Percentiles rank a stretch among this genome's conserved stretches.
These are phyloP conservation scores for Pseudozyma hubeiensis DNA, from an alignment of 1,284 basidiomycete genomes.

Conservation along the genomic window DNA sequence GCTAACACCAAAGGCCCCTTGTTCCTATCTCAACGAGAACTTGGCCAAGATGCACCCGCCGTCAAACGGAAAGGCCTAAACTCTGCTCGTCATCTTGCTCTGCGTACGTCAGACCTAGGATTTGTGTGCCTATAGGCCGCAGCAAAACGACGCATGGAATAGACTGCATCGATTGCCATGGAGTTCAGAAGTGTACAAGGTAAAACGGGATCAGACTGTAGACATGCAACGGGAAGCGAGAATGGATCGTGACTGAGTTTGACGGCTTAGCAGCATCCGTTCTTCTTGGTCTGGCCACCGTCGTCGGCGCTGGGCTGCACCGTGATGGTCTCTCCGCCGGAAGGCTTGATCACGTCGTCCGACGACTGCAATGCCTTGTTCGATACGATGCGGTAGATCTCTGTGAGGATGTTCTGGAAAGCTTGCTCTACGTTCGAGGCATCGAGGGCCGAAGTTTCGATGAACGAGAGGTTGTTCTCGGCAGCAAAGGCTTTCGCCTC, in stretches of 20 bases:
- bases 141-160: neutral
- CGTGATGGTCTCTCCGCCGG: conserved; percentile 68
- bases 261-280: conserved; percentile 65
- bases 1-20: too few species aligned
- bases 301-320: conserved; percentile 68
- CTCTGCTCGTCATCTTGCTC: too few species aligned
- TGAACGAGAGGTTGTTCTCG: conserved; percentile 85
- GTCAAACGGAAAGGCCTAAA: too few species aligned
- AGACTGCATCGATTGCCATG: conserved; percentile 9
- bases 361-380: conserved; percentile 69
- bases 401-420: conserved; percentile 94
- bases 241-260: conserved; percentile 5
- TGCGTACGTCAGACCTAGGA: too few species aligned
- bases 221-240: neutral
- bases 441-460: conserved; percentile 99
- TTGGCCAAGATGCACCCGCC: neutral
- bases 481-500: conserved; percentile 70
- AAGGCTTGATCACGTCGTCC: conserved; percentile 68
- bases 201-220: conserved; percentile 6
- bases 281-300: conserved; percentile 67
- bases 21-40: neutral
- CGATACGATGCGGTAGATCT: conserved; percentile 69
- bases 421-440: conserved; percentile 92
- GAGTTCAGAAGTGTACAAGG: conserved; percentile 11
- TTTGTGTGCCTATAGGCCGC: too few species aligned